Evolutionary conservation across 2,329 filamentous ascomycete species (phyloP).

Genomic region (Diaporthe citrichinensis): DNA sequence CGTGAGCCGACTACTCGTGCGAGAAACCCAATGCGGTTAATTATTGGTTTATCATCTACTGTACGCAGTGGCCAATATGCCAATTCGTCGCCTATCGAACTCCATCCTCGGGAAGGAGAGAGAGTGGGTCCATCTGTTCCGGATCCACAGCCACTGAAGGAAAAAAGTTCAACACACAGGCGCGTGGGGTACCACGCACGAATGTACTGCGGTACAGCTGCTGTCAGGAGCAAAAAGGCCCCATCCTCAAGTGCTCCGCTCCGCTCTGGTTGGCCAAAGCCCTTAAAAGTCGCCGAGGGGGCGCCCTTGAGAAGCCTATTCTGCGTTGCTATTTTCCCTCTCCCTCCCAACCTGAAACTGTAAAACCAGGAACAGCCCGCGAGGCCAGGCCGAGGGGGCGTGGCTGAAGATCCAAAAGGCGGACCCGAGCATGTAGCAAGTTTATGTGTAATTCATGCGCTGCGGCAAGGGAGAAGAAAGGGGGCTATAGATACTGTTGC

Average conservation of each 20-base stretch:
- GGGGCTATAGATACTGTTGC: background rate
- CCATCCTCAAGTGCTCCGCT: background rate
- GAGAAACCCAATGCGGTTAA: background rate
- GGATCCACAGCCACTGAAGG: slow-evolving; percentile 13
- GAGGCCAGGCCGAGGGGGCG: slow-evolving; percentile 17
- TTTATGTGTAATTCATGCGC: slow-evolving; percentile 21
- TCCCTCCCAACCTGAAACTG: slow-evolving; percentile 16
- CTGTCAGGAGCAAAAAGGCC: background rate
- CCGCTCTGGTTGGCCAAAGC: slow-evolving; percentile 17
- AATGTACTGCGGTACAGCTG: background rate
- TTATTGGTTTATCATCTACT: slow-evolving; percentile 14
- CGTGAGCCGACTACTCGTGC: slow-evolving; percentile 10
- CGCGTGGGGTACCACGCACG: background rate
- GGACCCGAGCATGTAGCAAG: slow-evolving; percentile 20
- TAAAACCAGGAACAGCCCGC: slow-evolving; percentile 23
- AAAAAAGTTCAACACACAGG: background rate
- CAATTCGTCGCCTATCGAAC: slow-evolving; percentile 6
- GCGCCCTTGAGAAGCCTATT: background rate
- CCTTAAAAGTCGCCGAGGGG: slow-evolving; percentile 7
- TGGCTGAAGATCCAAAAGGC: slow-evolving; percentile 16
- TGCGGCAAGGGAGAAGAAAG: background rate
- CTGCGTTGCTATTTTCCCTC: slow-evolving; percentile 11
- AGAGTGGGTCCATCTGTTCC: slow-evolving; percentile 10
- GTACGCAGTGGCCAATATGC: slow-evolving; percentile 6
- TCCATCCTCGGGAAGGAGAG: background rate